Base-by-base conservation (phyloP, 129 eudicot species). In the Calendula officinalis region DNA sequence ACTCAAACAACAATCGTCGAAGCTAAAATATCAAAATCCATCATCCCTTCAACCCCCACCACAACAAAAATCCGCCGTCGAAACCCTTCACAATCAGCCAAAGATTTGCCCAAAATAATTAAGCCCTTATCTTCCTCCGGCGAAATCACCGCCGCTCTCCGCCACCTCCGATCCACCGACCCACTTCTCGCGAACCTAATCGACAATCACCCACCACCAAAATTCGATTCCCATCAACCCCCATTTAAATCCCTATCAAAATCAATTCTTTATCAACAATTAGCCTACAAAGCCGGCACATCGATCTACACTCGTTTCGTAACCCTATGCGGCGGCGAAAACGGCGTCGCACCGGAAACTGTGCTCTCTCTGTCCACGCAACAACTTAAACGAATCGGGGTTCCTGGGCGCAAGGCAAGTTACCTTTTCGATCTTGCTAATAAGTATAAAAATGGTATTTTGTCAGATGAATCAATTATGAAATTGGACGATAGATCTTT, bases 401-500 rank as follows among this genome's bases (percentile, higher is more conserved):
- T 92, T 32, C 88, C 96, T 0, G 89, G 86, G 10, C 77, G 99
- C 4, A 92, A 92, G 39, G 85, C 96, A 4, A 92, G 91, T 66
- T 92, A 92, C 50, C 72, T 92, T 3, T 82, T 80, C 64, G 96
- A 92, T 58, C 67, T 92, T 3, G 85, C 96, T 5, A 88, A 83
- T 52, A 92, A 92, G 86, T 92, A 92, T 32, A 74, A 71, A 30
- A 77, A 68, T 3, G 99, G 96, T 56, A 85, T 92, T 14, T 42
- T 92, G 40, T 81, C 96, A 0, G 99, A 92, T 49, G 83, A 81
- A 0, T 53, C 77, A 1, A 78, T 92, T 3, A 84, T 92, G 1
- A 88, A 76, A 36, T 85, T 92, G 99, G 99, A 92, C 44, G 99
- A 88, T 74, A 85, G 85, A 83, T 83, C 91, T 1, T 47, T 92